Evolutionary conservation across 2,329 filamentous ascomycete species (phyloP), one percentile per base, ranked within the genome.

Genomic region (Diaporthe vexans): DNA sequence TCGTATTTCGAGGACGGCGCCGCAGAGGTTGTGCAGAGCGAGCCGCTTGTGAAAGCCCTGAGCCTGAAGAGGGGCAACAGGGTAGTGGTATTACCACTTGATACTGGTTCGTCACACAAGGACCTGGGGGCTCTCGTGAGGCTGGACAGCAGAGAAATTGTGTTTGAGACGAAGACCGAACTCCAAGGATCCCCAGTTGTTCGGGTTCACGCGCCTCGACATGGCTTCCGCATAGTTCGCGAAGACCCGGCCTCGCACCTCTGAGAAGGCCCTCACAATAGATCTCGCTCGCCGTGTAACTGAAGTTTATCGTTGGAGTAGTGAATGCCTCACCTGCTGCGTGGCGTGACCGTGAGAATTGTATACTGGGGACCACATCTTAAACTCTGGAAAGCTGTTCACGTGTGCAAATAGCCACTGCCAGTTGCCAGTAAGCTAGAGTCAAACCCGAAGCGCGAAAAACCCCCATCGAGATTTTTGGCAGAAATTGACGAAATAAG

Each of bases 1-100:
- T 79, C 82, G 6, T 89, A 87, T 78, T 84, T 83, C 51, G 89
- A 91, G 75, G 73, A 76, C 8, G 35, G 68, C 21, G 83, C 85
- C 52, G 81, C 80, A 15, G 77, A 73, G 0, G 84, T 91, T 3
- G 88, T 91, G 75, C 80, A 76, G 17, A 77, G 77, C 6, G 91
- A 94, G 80, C 87, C 82, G 24, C 77, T 86, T 11, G 85, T 83
- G 0, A 76, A 76, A 21, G 82, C 88, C 3, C 81, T 88, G 65
- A 85, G 86, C 0, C 79, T 94, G 75, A 81, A 82, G 68, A 85
- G 82, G 75, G 92, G 91, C 1, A 84, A 89, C 40, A 76, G 80
- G 58, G 89, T 94, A 4, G 84, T 87, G 79, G 81, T 93, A 35
- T 91, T 87, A 85, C 92, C 92, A 7, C 88, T 87, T 2, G 92